Conservation (phyloP, 2,329 filamentous ascomycete species). For the Aspergillus clavatus region DNA sequence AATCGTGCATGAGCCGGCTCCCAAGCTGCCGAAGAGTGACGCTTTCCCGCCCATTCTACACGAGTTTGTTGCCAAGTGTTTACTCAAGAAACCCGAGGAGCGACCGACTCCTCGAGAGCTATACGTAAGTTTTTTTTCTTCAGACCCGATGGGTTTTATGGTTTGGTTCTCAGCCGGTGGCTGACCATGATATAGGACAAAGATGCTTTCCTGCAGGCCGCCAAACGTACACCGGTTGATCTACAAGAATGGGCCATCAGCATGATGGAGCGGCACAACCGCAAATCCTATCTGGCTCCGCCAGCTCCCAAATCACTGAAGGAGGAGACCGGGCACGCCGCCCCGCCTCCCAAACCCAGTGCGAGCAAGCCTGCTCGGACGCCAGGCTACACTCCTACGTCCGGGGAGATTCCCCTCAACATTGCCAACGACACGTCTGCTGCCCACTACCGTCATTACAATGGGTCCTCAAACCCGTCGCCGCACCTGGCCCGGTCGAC, state of each 20-base stretch:
- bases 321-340: constrained; percentile 39
- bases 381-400: constrained; percentile 54
- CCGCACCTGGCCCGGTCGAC: constrained; percentile 19
- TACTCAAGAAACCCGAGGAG: constrained; percentile 82
- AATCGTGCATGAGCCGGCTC: constrained; percentile 94
- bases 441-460: constrained; percentile 17
- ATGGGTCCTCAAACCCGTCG: constrained; percentile 20
- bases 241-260: constrained; percentile 88
- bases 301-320: constrained; percentile 74
- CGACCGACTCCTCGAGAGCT: constrained; percentile 90
- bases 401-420: constrained; percentile 65
- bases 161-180: constrained; percentile 2
- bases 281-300: constrained; percentile 86
- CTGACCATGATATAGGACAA: constrained; percentile 59
- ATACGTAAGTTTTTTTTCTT: constrained; percentile 58
- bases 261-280: constrained; percentile 91
- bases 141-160: too few species aligned
- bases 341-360: constrained; percentile 29
- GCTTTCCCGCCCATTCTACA: constrained; percentile 93
- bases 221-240: constrained; percentile 93
- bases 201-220: constrained; percentile 91
- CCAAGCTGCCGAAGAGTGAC: constrained; percentile 90
- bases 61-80: constrained; percentile 94
- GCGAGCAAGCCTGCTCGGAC: constrained; percentile 20
- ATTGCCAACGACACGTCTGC: constrained; percentile 32